Base-by-base conservation (phyloP, 2,329 filamentous ascomycete genomes). In the Ceratocystis colombiana region DNA sequence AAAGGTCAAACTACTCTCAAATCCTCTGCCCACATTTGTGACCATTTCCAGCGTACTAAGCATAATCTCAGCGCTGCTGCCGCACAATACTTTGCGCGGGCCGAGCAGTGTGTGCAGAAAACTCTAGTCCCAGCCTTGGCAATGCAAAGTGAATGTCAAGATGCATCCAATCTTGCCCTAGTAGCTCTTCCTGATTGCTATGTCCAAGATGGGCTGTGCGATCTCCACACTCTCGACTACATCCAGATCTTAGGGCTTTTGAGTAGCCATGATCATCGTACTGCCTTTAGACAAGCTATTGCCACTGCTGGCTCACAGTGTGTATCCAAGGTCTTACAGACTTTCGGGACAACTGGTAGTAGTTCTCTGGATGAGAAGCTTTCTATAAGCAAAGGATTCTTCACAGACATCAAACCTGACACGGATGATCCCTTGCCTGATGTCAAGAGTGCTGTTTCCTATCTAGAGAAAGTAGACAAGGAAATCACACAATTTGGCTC, bases 101-200 rank as follows among this genome's bases (percentile, higher is more conserved):
- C 64, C 5, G 55, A 68, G 25, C 48, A 59, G 17, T 68, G 66
- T 28, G 45, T 63, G 33, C 66, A 68, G 46, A 65, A 55, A 7
- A 25, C 48, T 20, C 20, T 65, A 12, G 64, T 59, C 1, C 50
- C 61, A 5, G 64, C 46, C 7, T 28, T 68, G 37, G 25, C 30
- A 28, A n/a, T 62, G 37, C 66, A 64, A 44, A 57, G 33, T 10
- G 37, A 5, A 15, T 68, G 64, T 41, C 48, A 50, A 15, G 59
- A 65, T 57, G 33, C 63, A 4, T 61, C 48, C n/a, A 45, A 55
- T 15, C 25, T 65, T 28, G 66, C 50, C 8, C 55, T 61, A 5
- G 61, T 62, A 41, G 44, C 55, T 10, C 25, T 68, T 25, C 45
- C 59, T 6, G 45, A 55, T 17, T 68, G 63, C 30, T 68, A 68